Evolutionary conservation across 352 stramenopile genomes (phyloP).

Genomic region (Peronosclerospora sorghi): DNA sequence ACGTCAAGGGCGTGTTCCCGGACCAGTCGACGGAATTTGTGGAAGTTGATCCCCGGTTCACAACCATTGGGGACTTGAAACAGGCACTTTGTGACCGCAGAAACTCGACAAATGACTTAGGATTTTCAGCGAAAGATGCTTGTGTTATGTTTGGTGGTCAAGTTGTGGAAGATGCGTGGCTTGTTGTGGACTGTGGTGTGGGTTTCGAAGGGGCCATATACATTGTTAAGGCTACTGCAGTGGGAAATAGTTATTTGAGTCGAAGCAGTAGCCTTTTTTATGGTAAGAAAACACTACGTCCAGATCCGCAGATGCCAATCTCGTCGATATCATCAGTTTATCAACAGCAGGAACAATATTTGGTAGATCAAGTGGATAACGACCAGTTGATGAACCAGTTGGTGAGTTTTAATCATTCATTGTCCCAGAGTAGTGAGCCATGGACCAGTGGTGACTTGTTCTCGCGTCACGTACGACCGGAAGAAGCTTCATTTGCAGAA

Average conservation of each 20-base stretch:
- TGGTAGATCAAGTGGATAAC: slow-evolving; percentile 8
- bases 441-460: slow-evolving; percentile 25
- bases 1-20: slow-evolving; percentile 74
- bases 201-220: slow-evolving; percentile 58
- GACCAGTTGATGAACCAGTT: slow-evolving; percentile 33
- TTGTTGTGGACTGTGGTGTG: slow-evolving; percentile 74
- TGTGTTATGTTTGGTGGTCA: slow-evolving; percentile 71
- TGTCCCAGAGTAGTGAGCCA: slow-evolving; percentile 20
- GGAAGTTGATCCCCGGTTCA: slow-evolving; percentile 60
- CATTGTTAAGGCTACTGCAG: slow-evolving; percentile 35
- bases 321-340: slow-evolving; percentile 69
- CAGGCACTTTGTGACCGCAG: slow-evolving; percentile 46
- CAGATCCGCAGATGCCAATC: slow-evolving; percentile 47
- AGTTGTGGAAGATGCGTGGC: slow-evolving; percentile 65
- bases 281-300: slow-evolving; percentile 1
- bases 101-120: slow-evolving; percentile 28
- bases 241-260: slow-evolving; percentile 7
- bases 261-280: slow-evolving; percentile 1
- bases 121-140: slow-evolving; percentile 32
- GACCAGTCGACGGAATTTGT: slow-evolving; percentile 76
- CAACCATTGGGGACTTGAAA: slow-evolving; percentile 66
- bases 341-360: slow-evolving; percentile 6
- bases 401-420: slow-evolving; percentile 33
- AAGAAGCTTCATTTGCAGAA: slow-evolving; percentile 66
- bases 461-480: slow-evolving; percentile 50